Conservation (phyloP, 805 yeast genomes). For the Torulaspora indica region DNA sequence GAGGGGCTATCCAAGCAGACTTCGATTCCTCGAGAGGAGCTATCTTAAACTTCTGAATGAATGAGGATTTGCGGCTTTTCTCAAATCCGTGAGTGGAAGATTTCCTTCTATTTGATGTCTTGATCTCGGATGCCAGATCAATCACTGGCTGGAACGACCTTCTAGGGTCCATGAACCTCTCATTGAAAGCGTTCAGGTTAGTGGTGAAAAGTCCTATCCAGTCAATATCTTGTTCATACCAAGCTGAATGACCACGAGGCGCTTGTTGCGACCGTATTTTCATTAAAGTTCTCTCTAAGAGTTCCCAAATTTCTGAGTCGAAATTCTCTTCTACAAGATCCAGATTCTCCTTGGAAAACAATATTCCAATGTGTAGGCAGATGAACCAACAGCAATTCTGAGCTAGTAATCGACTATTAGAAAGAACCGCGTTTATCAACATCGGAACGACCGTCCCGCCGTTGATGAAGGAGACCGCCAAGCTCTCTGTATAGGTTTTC, state of each 20-base stretch:
- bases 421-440: constrained; percentile 48
- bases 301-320: constrained; percentile 23
- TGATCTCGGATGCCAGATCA: constrained; percentile 25
- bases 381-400: constrained; percentile 64
- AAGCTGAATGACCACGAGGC: constrained; percentile 26
- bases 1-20: constrained; percentile 4
- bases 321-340: constrained; percentile 34
- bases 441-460: constrained; percentile 58
- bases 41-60: not conserved
- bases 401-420: constrained; percentile 51
- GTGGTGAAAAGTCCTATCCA: constrained; percentile 37
- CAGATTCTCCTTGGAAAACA: constrained; percentile 48
- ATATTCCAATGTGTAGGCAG: constrained; percentile 56
- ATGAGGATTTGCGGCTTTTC: constrained; percentile 8
- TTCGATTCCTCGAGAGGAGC: not conserved
- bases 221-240: constrained; percentile 28
- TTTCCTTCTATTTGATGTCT: constrained; percentile 8
- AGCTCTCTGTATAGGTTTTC: constrained; percentile 56
- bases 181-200: constrained; percentile 39
- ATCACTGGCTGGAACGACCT: constrained; percentile 38
- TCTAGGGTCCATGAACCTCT: constrained; percentile 38
- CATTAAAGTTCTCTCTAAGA: constrained; percentile 18
- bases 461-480: constrained; percentile 50
- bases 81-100: constrained; percentile 8
- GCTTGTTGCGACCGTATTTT: constrained; percentile 3